Conservation (phyloP, 2,329 filamentous ascomycete genomes). For the Fusarium hostae region DNA sequence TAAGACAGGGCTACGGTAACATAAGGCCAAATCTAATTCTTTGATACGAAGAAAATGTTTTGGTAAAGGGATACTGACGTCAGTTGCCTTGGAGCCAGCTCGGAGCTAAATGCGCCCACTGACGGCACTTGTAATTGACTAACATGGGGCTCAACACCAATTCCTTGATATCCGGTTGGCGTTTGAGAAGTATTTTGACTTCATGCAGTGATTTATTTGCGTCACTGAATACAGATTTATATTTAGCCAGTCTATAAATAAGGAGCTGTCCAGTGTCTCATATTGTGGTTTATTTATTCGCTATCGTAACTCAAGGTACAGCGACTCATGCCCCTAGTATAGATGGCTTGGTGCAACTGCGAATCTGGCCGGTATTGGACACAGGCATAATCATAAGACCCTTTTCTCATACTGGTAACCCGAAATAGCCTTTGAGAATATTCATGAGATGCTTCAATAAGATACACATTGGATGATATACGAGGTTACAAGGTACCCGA, state of each 20-base stretch:
- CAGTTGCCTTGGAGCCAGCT: neutral
- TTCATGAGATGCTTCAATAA: too few relatives aligned
- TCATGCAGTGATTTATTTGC: neutral
- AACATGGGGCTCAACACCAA: neutral
- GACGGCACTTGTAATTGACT: neutral
- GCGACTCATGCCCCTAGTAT: neutral
- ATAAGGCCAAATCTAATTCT: neutral
- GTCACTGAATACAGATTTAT: neutral
- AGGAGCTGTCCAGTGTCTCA: neutral
- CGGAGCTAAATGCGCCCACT: neutral
- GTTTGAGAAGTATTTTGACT: neutral
- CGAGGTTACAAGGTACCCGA: neutral
- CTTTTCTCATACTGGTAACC: neutral
- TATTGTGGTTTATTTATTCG: neutral
- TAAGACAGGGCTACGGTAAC: neutral
- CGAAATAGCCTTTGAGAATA: neutral
- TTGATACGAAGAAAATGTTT: slow-evolving; percentile 1
- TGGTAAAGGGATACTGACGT: slow-evolving; percentile 5
- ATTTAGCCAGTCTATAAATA: neutral
- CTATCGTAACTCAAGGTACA: neutral
- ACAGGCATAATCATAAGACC: neutral
- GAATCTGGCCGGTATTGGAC: neutral
- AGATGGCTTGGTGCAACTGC: neutral
- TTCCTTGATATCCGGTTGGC: neutral
- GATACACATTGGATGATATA: neutral